Evolutionary conservation across 495 filamentous ascomycete species (phyloP).

Genomic region (Penicillium parvum): DNA sequence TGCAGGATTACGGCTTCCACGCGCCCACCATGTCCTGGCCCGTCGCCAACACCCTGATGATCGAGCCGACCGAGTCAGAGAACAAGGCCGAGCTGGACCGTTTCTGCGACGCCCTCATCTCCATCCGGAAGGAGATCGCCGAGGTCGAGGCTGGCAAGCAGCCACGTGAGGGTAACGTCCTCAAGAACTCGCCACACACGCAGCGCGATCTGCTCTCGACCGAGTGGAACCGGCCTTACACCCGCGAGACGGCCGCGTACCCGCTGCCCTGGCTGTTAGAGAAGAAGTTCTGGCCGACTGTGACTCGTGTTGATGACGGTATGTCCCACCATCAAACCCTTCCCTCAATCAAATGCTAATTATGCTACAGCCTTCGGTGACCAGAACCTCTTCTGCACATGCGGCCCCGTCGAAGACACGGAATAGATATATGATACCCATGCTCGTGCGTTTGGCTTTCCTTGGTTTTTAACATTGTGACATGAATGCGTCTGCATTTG

Average conservation of each 20-base stretch:
- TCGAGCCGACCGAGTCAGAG: constrained; percentile 96
- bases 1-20: constrained; percentile 98
- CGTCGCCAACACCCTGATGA: constrained; percentile 95
- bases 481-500: constrained; percentile 1
- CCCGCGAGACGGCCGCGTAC: constrained; percentile 80
- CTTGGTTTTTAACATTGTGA: constrained; percentile 1
- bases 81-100: constrained; percentile 90
- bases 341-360: constrained; percentile 12
- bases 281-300: constrained; percentile 98
- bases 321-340: constrained; percentile 23
- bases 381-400: constrained; percentile 92
- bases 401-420: constrained; percentile 66
- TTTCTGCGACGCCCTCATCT: constrained; percentile 88
- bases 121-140: constrained; percentile 81
- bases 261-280: constrained; percentile 79
- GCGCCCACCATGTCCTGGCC: constrained; percentile 99
- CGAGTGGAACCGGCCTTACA: constrained; percentile 77
- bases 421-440: constrained; percentile 45
- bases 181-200: constrained; percentile 90
- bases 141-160: constrained; percentile 76
- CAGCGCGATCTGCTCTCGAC: constrained; percentile 67
- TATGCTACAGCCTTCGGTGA: constrained; percentile 72
- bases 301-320: constrained; percentile 89
- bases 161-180: constrained; percentile 78
- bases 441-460: constrained; percentile 20